Conservation (phyloP, 2,329 filamentous ascomycete genomes). For the Cephalotrichum gorgonifer region DNA sequence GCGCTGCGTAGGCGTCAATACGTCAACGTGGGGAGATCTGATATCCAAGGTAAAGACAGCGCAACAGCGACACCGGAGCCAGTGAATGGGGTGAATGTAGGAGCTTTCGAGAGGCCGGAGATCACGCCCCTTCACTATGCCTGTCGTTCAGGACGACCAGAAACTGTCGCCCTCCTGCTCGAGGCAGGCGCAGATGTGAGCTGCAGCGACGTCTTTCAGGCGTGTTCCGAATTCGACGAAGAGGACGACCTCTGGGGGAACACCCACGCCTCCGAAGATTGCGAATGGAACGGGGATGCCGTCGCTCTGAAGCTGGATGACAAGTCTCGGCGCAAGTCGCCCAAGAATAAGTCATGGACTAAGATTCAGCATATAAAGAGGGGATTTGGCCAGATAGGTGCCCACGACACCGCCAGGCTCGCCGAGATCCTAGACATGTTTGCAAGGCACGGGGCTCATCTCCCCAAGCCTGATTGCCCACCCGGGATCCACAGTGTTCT, state of each 20-base stretch:
- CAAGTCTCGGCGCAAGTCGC: no score
- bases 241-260: constrained; percentile 7
- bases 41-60: background rate
- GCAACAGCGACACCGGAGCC: background rate
- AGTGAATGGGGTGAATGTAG: background rate
- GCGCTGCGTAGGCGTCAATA: background rate
- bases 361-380: no score
- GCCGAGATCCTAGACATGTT: constrained; percentile 15
- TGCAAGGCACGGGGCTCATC: constrained; percentile 7
- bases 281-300: background rate
- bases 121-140: constrained; percentile 14
- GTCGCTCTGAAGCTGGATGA: background rate
- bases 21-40: no score
- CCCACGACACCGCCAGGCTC: constrained; percentile 8
- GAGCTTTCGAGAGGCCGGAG: background rate
- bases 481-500: no score
- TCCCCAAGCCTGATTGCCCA: no score
- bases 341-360: no score
- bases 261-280: background rate
- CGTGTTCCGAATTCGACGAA: constrained; percentile 10
- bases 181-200: constrained; percentile 14
- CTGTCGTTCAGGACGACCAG: constrained; percentile 13
- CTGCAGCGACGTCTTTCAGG: constrained; percentile 7
- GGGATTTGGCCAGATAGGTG: no score
- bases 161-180: constrained; percentile 17